Percentiles rank a stretch among this genome's conserved stretches.
Evolutionary conservation across 2,329 filamentous ascomycete genomes (phyloP).

Genomic region (Apiospora marii): DNA sequence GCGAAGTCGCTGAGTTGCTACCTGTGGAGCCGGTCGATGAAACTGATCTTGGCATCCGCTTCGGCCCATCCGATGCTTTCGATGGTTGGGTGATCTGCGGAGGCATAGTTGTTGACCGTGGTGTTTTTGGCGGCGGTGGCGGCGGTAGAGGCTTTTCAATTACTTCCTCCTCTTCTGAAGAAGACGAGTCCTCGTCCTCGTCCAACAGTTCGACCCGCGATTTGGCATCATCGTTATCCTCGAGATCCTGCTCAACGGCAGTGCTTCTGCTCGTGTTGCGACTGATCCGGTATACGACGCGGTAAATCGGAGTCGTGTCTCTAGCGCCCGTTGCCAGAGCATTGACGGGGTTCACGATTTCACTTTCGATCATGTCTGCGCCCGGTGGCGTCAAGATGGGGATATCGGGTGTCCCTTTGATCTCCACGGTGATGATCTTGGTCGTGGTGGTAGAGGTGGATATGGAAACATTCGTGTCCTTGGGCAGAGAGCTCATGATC

Average conservation of each 20-base stretch:
- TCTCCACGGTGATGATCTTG: conserved; percentile 71
- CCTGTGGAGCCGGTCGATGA: conserved; percentile 31
- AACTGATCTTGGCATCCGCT: conserved; percentile 26
- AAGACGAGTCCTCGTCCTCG: conserved; percentile 30
- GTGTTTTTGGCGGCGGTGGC: conserved; percentile 37
- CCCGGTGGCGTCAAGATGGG: conserved; percentile 64
- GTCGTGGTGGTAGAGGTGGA: conserved; percentile 66
- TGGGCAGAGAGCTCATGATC: conserved; percentile 62
- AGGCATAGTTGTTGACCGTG: conserved; percentile 30
- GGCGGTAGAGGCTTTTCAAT: conserved; percentile 25
- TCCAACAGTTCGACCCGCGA: conserved; percentile 36
- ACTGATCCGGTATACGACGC: conserved; percentile 67
- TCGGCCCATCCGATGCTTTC: conserved; percentile 17
- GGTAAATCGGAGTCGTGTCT: conserved; percentile 49
- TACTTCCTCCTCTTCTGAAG: conserved; percentile 25
- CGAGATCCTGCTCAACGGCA: conserved; percentile 43
- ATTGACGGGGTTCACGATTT: conserved; percentile 39
- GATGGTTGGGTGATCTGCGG: conserved; percentile 32
- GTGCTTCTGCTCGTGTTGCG: conserved; percentile 58
- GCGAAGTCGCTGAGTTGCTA: conserved; percentile 29
- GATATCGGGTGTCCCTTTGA: conserved; percentile 60
- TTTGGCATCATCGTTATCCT: conserved; percentile 38
- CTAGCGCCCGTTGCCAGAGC: background rate
- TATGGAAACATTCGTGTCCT: conserved; percentile 66
- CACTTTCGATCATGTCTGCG: conserved; percentile 63